These are phyloP conservation scores for Pythium rhizo-oryzae DNA, from an alignment of 352 stramenopile genomes.

Conservation along the genomic window DNA sequence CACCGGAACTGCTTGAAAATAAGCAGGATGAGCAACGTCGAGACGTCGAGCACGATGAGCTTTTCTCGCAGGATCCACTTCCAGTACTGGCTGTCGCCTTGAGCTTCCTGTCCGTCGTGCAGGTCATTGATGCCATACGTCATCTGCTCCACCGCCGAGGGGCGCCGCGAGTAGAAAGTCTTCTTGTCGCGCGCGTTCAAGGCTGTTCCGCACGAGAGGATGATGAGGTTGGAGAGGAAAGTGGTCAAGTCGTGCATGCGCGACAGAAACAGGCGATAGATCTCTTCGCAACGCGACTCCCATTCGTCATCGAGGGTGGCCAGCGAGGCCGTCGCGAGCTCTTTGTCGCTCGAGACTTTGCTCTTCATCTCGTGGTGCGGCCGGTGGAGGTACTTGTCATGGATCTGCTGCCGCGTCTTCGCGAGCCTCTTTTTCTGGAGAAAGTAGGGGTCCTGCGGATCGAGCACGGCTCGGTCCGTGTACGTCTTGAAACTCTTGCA, in stretches of 20 bases:
- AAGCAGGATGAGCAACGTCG: constrained; percentile 63
- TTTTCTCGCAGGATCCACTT: constrained; percentile 87
- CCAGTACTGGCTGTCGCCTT: constrained; percentile 74
- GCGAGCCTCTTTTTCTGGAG: constrained; percentile 76
- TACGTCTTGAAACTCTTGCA: constrained; percentile 80
- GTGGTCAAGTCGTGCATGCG: constrained; percentile 73
- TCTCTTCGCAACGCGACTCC: constrained; percentile 60
- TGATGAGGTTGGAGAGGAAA: constrained; percentile 70
- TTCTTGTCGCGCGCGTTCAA: constrained; percentile 81
- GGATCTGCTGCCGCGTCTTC: constrained; percentile 61
- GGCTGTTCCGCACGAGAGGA: constrained; percentile 63
- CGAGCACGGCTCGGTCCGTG: constrained; percentile 46
- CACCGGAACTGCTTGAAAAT: constrained; percentile 81
- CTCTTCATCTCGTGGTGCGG: constrained; percentile 64
- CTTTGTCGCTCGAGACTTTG: constrained; percentile 41
- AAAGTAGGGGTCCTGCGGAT: constrained; percentile 69
- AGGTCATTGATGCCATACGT: constrained; percentile 53
- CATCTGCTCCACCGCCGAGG: constrained; percentile 53
- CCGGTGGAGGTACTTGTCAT: constrained; percentile 74
- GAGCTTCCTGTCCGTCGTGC: constrained; percentile 35
- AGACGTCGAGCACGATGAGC: constrained; percentile 73
- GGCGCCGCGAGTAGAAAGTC: constrained; percentile 71
- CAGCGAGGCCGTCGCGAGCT: constrained; percentile 47
- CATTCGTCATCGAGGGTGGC: constrained; percentile 72
- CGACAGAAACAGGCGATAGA: constrained; percentile 74